phyloP scores from a whole-genome alignment of 495 filamentous ascomycete species.

The Apodospora peruviana region DNA sequence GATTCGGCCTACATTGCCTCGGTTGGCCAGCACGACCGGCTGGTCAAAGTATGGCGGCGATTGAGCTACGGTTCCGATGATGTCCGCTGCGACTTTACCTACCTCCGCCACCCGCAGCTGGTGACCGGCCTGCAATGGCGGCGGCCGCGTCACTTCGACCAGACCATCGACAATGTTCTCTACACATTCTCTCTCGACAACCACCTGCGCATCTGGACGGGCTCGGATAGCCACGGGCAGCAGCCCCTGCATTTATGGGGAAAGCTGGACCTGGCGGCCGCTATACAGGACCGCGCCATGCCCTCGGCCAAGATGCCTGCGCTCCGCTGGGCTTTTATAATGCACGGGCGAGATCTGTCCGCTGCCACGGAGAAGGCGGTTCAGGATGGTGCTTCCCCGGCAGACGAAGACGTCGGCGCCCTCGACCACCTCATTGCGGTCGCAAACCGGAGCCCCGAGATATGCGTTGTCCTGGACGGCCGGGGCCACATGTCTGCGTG shows the following conservation, averaged over 20 bases:
- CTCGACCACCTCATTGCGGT: constrained; percentile 83
- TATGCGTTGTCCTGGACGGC: constrained; percentile 81
- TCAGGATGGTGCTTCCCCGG: constrained; percentile 38
- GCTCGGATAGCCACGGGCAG: constrained; percentile 65
- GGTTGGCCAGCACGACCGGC: constrained; percentile 68
- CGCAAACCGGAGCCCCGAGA: constrained; percentile 78
- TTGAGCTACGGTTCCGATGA: constrained; percentile 79
- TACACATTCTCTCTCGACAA: constrained; percentile 89
- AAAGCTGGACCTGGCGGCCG: constrained; percentile 68
- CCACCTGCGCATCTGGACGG: constrained; percentile 76
- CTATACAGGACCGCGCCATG: constrained; percentile 58
- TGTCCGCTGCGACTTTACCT: constrained; percentile 83
- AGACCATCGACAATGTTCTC: constrained; percentile 81
- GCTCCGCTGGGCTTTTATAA: constrained; percentile 70
- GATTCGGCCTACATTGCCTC: constrained; percentile 83
- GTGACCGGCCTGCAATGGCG: constrained; percentile 87
- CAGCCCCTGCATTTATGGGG: constrained; percentile 75
- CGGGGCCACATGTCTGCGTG: constrained; percentile 87
- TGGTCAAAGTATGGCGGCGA: constrained; percentile 90
- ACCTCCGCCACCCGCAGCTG: constrained; percentile 74
- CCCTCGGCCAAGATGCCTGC: constrained; percentile 22
- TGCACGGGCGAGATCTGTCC: constrained; percentile 78
- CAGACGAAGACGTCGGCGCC: constrained; percentile 56
- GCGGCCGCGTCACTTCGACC: constrained; percentile 64
- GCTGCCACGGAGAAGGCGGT: constrained; percentile 72